phyloP scores from a whole-genome alignment of 148 eudicot species.

The Persicaria tinctoria region DNA sequence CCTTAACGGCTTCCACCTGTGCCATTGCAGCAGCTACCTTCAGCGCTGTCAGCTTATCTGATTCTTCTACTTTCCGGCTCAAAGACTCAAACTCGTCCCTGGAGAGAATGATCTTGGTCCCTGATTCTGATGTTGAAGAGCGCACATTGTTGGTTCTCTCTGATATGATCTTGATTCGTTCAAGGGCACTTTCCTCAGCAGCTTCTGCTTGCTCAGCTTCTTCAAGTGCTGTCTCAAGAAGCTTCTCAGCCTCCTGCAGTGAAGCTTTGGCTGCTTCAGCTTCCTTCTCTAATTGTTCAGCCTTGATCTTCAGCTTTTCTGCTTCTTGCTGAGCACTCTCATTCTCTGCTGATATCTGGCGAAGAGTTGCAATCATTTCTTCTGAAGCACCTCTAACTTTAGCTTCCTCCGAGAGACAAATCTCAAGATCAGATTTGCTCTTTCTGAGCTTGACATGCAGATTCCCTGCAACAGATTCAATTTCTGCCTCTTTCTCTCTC shows the following conservation, averaged over 20 bases:
- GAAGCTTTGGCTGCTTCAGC: constrained; percentile 30
- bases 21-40: constrained; percentile 52
- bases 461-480: constrained; percentile 45
- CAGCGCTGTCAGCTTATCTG: constrained; percentile 41
- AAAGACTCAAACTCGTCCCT: constrained; percentile 68
- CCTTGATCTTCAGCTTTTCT: constrained; percentile 41
- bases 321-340: constrained; percentile 36
- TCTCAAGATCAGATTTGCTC: constrained; percentile 52
- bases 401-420: constrained; percentile 36
- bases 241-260: constrained; percentile 42
- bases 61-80: constrained; percentile 46
- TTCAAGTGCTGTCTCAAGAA: constrained; percentile 28
- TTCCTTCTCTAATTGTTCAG: constrained; percentile 53
- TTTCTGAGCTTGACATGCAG: constrained; percentile 41
- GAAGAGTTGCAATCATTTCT: constrained; percentile 37
- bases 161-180: constrained; percentile 31
- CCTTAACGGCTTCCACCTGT: constrained; percentile 69
- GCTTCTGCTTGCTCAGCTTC: constrained; percentile 54
- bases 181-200: constrained; percentile 35
- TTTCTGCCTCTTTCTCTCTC: constrained; percentile 54
- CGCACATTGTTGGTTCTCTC: constrained; percentile 49
- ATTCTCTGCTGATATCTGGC: constrained; percentile 37
- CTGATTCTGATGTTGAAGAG: constrained; percentile 64
- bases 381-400: constrained; percentile 41
- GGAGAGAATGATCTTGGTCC: constrained; percentile 37